Conservation (phyloP, 2,329 filamentous ascomycete species). For the Corynespora cassiicola region DNA sequence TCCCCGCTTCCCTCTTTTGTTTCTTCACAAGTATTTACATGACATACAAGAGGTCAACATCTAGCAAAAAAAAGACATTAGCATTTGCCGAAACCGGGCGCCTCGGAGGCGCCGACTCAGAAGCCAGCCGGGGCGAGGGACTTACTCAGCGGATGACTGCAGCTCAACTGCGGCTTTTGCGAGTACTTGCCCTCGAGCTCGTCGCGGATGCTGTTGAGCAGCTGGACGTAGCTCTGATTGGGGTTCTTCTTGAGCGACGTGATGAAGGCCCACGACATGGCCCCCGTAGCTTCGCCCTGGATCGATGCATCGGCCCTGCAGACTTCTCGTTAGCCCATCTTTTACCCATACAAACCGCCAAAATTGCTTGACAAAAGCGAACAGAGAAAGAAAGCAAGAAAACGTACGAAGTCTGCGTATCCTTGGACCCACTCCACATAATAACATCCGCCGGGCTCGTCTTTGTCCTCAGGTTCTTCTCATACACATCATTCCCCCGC, state of each 20-base stretch:
- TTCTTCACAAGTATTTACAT: constrained; percentile 46
- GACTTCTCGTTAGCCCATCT: constrained; percentile 3
- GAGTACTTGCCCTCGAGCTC: constrained; percentile 85
- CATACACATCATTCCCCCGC: constrained; percentile 76
- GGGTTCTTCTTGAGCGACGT: constrained; percentile 88
- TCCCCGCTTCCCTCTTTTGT: background rate
- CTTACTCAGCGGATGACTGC: constrained; percentile 92
- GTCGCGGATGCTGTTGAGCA: constrained; percentile 94
- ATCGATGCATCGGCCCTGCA: constrained; percentile 87
- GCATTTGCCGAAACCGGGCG: constrained; percentile 6
- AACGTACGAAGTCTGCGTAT: constrained; percentile 88
- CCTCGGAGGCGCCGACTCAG: background rate
- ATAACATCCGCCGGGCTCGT: constrained; percentile 95
- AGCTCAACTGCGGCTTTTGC: constrained; percentile 95
- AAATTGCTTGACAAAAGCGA: constrained; percentile 12
- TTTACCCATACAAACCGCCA: constrained; percentile 1
- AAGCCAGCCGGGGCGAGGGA: constrained; percentile 7
- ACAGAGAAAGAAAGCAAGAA: constrained; percentile 32
- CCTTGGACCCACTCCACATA: constrained; percentile 98
- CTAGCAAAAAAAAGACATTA: too few species aligned
- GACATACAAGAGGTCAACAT: constrained; percentile 53
- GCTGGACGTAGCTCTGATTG: constrained; percentile 93
- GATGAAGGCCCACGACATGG: constrained; percentile 99
- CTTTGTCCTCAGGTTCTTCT: constrained; percentile 84
- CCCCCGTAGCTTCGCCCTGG: constrained; percentile 85